Conservation (phyloP, 176 grass and related monocot genomes). For the Oryza nivara region DNA sequence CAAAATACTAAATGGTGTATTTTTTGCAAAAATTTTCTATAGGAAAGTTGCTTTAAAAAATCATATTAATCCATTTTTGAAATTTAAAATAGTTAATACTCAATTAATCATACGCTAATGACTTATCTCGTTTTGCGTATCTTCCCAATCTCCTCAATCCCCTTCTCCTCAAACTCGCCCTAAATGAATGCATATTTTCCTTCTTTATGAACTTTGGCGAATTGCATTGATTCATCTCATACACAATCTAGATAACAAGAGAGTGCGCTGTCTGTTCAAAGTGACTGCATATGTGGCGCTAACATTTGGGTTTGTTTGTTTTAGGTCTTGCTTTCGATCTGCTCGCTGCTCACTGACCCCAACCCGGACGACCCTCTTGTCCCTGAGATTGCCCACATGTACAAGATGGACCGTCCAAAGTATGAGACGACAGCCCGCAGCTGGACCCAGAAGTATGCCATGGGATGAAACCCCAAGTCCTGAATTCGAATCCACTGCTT, state of each 20-base stretch:
- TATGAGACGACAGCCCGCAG: slow-evolving; percentile 66
- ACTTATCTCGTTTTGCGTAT: too few species aligned
- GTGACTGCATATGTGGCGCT: slow-evolving; percentile 4
- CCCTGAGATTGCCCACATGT: slow-evolving; percentile 77
- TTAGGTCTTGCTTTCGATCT: slow-evolving; percentile 76
- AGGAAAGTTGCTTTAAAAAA: too few species aligned
- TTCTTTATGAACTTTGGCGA: neutral
- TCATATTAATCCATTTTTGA: too few species aligned
- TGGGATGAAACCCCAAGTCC: slow-evolving; percentile 42
- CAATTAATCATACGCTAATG: too few species aligned
- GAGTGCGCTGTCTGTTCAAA: too few species aligned
- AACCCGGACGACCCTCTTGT: slow-evolving; percentile 78
- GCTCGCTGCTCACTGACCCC: slow-evolving; percentile 67
- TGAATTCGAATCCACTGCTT: slow-evolving; percentile 22
- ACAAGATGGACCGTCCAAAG: slow-evolving; percentile 64
- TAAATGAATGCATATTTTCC: neutral
- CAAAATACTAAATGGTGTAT: too few species aligned
- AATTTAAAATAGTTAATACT: too few species aligned
- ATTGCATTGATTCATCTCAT: neutral
- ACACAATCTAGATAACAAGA: neutral
- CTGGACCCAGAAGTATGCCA: slow-evolving; percentile 79
- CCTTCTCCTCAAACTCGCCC: too few species aligned
- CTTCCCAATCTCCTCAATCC: too few species aligned
- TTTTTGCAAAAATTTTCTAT: too few species aligned
- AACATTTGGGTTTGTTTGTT: neutral